These are phyloP conservation scores for Cercospora zeina DNA, from an alignment of 2,329 filamentous ascomycete species.

Conservation along the genomic window DNA sequence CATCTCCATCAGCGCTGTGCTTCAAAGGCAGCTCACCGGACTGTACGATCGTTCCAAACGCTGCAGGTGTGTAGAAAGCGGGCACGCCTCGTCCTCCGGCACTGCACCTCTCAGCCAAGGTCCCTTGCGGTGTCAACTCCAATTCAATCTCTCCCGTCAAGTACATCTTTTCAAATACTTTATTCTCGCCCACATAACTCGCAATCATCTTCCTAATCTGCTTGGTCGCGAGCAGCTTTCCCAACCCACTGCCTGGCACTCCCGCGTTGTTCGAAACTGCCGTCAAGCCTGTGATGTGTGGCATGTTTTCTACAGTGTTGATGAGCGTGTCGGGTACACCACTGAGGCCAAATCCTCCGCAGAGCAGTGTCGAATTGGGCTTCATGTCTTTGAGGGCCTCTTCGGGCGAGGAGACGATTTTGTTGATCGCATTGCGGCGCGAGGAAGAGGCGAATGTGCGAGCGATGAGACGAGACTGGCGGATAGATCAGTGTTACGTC, in stretches of 20 bases:
- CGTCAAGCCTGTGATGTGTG: conserved; percentile 61
- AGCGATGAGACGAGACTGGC: conserved; percentile 27
- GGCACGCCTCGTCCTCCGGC: conserved; percentile 73
- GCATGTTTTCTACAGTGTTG: conserved; percentile 63
- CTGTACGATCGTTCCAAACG: conserved; percentile 64
- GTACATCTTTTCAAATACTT: conserved; percentile 72
- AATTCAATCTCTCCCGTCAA: conserved; percentile 71
- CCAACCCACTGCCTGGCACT: conserved; percentile 67
- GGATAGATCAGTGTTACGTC: conserved; percentile 1
- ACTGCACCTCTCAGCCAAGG: conserved; percentile 69
- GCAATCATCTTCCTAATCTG: conserved; percentile 72
- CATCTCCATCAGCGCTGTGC: conserved; percentile 59
- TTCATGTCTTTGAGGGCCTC: conserved; percentile 69
- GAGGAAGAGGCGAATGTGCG: conserved; percentile 33
- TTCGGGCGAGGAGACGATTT: conserved; percentile 54
- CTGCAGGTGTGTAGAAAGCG: conserved; percentile 78
- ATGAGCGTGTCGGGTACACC: conserved; percentile 74
- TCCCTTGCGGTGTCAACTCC: conserved; percentile 75
- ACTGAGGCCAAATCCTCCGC: conserved; percentile 79
- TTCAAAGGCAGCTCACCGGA: conserved; percentile 67
- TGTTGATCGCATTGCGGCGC: conserved; percentile 33
- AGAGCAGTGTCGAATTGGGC: conserved; percentile 69
- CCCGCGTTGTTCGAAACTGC: conserved; percentile 82
- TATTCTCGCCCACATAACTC: conserved; percentile 76
- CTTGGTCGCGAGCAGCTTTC: conserved; percentile 66